Conservation (phyloP, 257 asterid genomes). For the Penstemon eatonii region DNA sequence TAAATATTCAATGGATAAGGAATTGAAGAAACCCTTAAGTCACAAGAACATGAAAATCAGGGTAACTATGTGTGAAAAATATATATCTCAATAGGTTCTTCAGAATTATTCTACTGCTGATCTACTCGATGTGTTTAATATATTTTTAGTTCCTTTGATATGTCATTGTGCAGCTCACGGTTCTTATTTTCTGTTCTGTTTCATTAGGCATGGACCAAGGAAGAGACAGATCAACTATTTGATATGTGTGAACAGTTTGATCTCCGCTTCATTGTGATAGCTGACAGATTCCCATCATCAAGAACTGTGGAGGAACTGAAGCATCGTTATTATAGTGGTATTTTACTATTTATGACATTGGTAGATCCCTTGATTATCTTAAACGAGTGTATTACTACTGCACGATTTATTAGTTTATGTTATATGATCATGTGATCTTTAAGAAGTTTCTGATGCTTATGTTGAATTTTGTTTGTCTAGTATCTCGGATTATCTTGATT, state of each 20-base stretch:
- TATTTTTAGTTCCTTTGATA: slow-evolving; percentile 18
- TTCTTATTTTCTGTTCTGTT: slow-evolving; percentile 26
- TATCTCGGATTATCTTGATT: slow-evolving; percentile 63
- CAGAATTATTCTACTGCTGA: no score
- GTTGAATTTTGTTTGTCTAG: slow-evolving; percentile 35
- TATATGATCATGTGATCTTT: slow-evolving; percentile 21
- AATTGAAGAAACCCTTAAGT: no score
- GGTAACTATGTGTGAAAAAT: no score
- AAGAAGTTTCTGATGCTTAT: slow-evolving; percentile 24
- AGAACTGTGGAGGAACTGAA: slow-evolving; percentile 90
- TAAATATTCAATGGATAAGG: no score
- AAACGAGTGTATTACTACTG: slow-evolving; percentile 6
- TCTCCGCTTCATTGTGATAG: slow-evolving; percentile 84
- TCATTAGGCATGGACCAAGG: slow-evolving; percentile 87
- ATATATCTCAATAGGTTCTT: no score
- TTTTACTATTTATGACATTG: slow-evolving; percentile 4
- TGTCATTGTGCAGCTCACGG: slow-evolving; percentile 20
- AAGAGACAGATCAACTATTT: slow-evolving; percentile 88
- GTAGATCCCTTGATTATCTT: slow-evolving; percentile 17
- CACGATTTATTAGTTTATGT: slow-evolving; percentile 7
- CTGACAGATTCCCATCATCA: slow-evolving; percentile 84
- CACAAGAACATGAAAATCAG: no score
- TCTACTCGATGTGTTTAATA: no score
- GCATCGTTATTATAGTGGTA: slow-evolving; percentile 88
- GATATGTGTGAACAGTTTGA: slow-evolving; percentile 87